Evolutionary conservation across 1,284 basidiomycete species (phyloP).

Genomic region (Thecaphora thlaspeos): DNA sequence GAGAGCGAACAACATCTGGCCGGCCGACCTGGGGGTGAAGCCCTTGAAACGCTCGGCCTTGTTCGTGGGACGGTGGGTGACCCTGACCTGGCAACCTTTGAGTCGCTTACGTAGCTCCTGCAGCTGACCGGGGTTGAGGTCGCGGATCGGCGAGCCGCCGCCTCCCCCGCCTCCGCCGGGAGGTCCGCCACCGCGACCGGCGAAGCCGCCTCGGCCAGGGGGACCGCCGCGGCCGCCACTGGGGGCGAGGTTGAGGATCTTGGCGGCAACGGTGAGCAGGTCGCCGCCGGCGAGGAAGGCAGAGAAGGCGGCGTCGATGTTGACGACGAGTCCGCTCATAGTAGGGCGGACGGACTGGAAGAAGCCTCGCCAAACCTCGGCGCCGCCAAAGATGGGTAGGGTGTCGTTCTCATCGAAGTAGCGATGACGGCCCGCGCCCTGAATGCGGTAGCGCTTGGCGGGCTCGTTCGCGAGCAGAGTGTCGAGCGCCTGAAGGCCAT

Average conservation of each 20-base stretch:
- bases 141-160: not conserved
- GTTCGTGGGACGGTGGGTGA: conserved; percentile 33
- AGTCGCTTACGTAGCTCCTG: conserved; percentile 38
- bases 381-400: conserved; percentile 29
- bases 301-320: conserved; percentile 42
- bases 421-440: conserved; percentile 1
- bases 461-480: conserved; percentile 16
- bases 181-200: conserved; percentile 10
- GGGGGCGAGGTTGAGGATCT: conserved; percentile 21
- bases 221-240: conserved; percentile 18
- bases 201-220: conserved; percentile 8
- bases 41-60: conserved; percentile 38
- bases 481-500: conserved; percentile 32
- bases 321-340: conserved; percentile 39
- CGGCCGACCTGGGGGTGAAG: conserved; percentile 24
- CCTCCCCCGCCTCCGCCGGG: conserved; percentile 8
- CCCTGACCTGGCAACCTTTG: conserved; percentile 22
- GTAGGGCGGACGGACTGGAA: conserved; percentile 44
- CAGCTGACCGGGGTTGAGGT: conserved; percentile 14
- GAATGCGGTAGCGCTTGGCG: conserved; percentile 2
- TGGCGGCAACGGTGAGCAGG: conserved; percentile 27
- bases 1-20: conserved; percentile 18
- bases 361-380: conserved; percentile 38
- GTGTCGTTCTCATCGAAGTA: conserved; percentile 32
- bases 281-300: conserved; percentile 34